phyloP scores from a whole-genome alignment of 768 basidiomycete genomes.

The Mycena vitilis region DNA sequence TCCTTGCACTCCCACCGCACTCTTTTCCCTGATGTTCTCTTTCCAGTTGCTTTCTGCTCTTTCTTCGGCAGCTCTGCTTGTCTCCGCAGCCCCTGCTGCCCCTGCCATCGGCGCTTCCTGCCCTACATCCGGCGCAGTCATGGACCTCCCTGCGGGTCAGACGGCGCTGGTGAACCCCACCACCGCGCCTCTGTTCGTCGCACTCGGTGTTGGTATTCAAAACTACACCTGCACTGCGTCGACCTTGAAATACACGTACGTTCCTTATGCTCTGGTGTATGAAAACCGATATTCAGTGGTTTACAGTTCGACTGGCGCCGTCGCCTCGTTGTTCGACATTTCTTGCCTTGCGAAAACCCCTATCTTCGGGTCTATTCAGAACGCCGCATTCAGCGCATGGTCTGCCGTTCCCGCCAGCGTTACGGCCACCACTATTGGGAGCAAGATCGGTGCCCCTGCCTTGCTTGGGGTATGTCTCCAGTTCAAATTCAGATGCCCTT shows the following conservation, averaged over 20 bases:
- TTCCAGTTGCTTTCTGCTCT: slow-evolving; percentile 38
- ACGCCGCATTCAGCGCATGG: slow-evolving; percentile 36
- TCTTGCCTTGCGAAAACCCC: slow-evolving; percentile 48
- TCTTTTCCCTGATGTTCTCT: slow-evolving; percentile 34
- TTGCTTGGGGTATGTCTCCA: slow-evolving; percentile 1
- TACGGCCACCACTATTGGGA: slow-evolving; percentile 27
- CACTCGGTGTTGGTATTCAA: slow-evolving; percentile 56
- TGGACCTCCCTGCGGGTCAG: slow-evolving; percentile 44
- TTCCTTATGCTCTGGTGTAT: background rate
- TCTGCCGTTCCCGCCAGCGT: slow-evolving; percentile 22
- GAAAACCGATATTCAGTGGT: background rate
- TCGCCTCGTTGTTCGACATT: slow-evolving; percentile 52
- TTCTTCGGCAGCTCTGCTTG: slow-evolving; percentile 35
- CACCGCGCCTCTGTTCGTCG: slow-evolving; percentile 51
- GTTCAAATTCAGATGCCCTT: no score
- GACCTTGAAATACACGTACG: slow-evolving; percentile 51
- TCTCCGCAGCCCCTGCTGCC: slow-evolving; percentile 31
- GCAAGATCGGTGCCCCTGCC: background rate
- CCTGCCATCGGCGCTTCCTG: slow-evolving; percentile 34
- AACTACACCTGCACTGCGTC: slow-evolving; percentile 53
- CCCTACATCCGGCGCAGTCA: slow-evolving; percentile 37
- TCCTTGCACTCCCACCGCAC: background rate
- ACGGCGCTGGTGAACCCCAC: slow-evolving; percentile 49
- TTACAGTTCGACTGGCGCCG: slow-evolving; percentile 42
- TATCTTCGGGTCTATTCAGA: slow-evolving; percentile 35